phyloP scores from a whole-genome alignment of 495 filamentous ascomycete genomes.

The Sabuloglossum arenarium region DNA sequence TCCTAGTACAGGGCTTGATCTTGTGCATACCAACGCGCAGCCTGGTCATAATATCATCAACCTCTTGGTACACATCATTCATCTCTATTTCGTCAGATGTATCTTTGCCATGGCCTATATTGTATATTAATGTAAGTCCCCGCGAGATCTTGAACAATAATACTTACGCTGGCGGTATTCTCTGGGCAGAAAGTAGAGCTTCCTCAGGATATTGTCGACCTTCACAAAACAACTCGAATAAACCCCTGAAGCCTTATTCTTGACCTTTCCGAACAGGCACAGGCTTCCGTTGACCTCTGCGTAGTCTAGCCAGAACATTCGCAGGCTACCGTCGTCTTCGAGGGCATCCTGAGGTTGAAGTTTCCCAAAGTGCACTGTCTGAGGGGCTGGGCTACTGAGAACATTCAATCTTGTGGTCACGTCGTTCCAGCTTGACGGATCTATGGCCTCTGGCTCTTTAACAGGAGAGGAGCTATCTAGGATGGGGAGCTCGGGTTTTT shows the following conservation, averaged over 20 bases:
- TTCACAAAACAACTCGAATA: conserved; percentile 91
- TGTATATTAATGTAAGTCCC: not conserved
- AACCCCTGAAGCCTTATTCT: conserved; percentile 58
- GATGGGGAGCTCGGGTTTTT: conserved; percentile 42
- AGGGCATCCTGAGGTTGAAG: conserved; percentile 58
- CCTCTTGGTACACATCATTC: conserved; percentile 76
- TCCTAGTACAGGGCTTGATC: conserved; percentile 72
- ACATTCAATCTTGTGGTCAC: conserved; percentile 77
- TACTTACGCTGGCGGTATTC: conserved; percentile 32
- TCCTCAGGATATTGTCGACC: conserved; percentile 82
- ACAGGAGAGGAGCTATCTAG: conserved; percentile 60
- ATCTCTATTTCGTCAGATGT: conserved; percentile 70
- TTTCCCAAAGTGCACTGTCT: conserved; percentile 49
- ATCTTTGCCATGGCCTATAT: conserved; percentile 32
- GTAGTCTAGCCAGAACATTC: conserved; percentile 95
- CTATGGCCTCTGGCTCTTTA: conserved; percentile 37
- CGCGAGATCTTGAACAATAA: not conserved
- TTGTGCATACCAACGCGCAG: conserved; percentile 74
- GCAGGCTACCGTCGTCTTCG: conserved; percentile 76
- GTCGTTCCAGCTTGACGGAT: conserved; percentile 77
- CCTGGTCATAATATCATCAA: conserved; percentile 64
- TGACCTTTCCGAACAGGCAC: conserved; percentile 90
- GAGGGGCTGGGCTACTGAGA: conserved; percentile 44
- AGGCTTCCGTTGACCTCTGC: conserved; percentile 81
- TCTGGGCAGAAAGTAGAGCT: conserved; percentile 81